Evolutionary conservation across 495 filamentous ascomycete genomes (phyloP).

Genomic region (Daldinia loculata): DNA sequence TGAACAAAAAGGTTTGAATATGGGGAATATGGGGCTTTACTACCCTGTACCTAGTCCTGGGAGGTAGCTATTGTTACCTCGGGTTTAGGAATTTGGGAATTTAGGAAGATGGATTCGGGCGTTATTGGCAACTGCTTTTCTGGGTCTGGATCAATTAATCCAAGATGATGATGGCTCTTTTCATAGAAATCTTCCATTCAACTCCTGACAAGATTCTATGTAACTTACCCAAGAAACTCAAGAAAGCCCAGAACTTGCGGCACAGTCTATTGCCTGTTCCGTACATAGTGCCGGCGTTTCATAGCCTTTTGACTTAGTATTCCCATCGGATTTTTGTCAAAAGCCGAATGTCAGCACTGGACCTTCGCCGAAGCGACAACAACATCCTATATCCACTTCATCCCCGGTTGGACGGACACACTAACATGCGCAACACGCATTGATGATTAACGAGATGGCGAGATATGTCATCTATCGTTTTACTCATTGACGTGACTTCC

Average conservation of each 20-base stretch:
- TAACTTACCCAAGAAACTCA: not conserved
- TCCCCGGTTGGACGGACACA: not conserved
- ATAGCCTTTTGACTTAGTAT: not conserved
- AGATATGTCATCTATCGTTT: not conserved
- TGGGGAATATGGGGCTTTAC: not conserved
- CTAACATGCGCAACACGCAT: constrained; percentile 2
- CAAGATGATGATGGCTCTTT: constrained; percentile 3
- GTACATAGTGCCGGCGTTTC: not conserved
- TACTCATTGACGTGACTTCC: not conserved
- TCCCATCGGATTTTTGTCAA: not conserved
- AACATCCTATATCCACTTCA: not conserved
- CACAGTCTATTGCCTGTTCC: not conserved
- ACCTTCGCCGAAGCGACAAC: not conserved
- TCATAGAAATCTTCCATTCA: not conserved
- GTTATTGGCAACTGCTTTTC: not conserved
- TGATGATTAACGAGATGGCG: not conserved
- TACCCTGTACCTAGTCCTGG: too few species aligned
- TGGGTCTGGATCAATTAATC: constrained; percentile 5
- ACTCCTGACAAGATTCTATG: constrained; percentile 15
- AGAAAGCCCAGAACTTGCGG: not conserved
- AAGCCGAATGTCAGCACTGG: not conserved
- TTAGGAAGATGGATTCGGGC: not conserved
- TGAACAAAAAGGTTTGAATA: not conserved
- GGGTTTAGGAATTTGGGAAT: constrained; percentile 4
- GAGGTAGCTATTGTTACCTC: not conserved